Percentiles rank a stretch among this genome's conserved stretches.
These are phyloP conservation scores for Hirschioporus abietinus DNA, from an alignment of 768 basidiomycete species.

Conservation along the genomic window DNA sequence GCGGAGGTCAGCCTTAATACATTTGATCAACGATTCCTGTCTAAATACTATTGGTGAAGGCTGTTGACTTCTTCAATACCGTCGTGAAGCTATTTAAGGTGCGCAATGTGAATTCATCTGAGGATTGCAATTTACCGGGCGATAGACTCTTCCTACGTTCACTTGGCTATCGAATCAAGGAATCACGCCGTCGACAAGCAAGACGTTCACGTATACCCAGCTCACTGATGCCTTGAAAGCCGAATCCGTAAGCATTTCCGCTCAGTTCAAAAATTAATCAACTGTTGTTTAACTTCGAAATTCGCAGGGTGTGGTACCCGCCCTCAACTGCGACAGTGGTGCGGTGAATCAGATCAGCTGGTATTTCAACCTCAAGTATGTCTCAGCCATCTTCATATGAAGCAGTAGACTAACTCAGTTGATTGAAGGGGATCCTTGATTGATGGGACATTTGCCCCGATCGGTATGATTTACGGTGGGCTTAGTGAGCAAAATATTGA, in stretches of 20 bases:
- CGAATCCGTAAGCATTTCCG: constrained; percentile 42
- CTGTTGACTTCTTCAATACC: constrained; percentile 58
- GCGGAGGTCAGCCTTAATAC: constrained; percentile 42
- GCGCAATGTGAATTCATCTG: constrained; percentile 6
- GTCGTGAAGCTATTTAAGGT: constrained; percentile 57
- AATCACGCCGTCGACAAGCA: constrained; percentile 58
- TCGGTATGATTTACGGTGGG: constrained; percentile 34
- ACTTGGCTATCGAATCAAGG: constrained; percentile 65
- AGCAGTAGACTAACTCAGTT: background rate
- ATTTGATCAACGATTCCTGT: background rate
- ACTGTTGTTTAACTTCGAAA: background rate
- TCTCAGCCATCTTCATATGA: background rate
- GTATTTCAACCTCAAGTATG: constrained; percentile 51
- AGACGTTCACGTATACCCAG: constrained; percentile 52
- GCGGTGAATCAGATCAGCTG: constrained; percentile 44
- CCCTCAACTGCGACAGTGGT: constrained; percentile 37
- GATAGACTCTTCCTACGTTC: constrained; percentile 64
- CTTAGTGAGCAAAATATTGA: background rate
- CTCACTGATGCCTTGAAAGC: constrained; percentile 50
- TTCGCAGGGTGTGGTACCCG: constrained; percentile 42
- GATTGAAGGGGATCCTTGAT: constrained; percentile 47
- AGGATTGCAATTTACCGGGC: constrained; percentile 3
- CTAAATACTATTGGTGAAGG: constrained; percentile 30
- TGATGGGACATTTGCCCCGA: constrained; percentile 58
- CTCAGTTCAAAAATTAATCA: background rate